A percentile compares a stretch with the other conserved stretches of the same genome.
phyloP scores from a whole-genome alignment of 176 grass and related monocot genomes.

The Coix lacrymajobi region DNA sequence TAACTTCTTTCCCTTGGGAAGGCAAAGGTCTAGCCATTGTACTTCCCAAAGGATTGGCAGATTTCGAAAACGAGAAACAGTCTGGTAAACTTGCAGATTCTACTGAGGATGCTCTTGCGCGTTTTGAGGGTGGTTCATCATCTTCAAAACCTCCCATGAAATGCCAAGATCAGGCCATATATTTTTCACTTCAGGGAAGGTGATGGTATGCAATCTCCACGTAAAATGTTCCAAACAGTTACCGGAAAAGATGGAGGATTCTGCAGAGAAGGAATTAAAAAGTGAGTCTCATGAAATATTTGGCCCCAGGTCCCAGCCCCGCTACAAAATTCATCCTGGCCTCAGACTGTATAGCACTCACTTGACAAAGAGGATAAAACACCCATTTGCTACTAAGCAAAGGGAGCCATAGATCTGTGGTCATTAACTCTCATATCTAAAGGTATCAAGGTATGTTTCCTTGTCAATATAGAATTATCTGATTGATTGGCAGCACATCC shows the following conservation, averaged over 20 bases:
- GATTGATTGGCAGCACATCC: neutral
- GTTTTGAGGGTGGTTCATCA: slow-evolving; percentile 82
- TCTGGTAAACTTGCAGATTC: slow-evolving; percentile 44
- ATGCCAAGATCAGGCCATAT: slow-evolving; percentile 85
- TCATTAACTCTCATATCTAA: neutral
- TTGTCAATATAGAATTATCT: neutral
- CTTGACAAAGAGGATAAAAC: neutral
- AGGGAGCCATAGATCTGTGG: neutral
- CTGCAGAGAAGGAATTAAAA: slow-evolving; percentile 32
- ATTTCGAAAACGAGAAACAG: slow-evolving; percentile 45
- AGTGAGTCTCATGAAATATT: neutral
- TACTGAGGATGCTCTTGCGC: slow-evolving; percentile 68
- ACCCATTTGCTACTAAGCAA: neutral
- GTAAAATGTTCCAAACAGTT: neutral
- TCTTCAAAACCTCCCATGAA: slow-evolving; percentile 95
- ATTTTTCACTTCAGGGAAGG: slow-evolving; percentile 40
- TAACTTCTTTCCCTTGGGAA: slow-evolving; percentile 70
- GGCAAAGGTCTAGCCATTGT: slow-evolving; percentile 83
- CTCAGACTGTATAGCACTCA: neutral
- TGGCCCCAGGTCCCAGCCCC: no score
- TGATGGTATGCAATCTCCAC: slow-evolving; percentile 16
- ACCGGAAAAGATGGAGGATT: neutral
- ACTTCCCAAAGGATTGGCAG: slow-evolving; percentile 75
- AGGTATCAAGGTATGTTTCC: neutral
- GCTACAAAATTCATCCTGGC: neutral